Conservation (phyloP, 2,329 filamentous ascomycete species). For the Pochonia chlamydosporia region DNA sequence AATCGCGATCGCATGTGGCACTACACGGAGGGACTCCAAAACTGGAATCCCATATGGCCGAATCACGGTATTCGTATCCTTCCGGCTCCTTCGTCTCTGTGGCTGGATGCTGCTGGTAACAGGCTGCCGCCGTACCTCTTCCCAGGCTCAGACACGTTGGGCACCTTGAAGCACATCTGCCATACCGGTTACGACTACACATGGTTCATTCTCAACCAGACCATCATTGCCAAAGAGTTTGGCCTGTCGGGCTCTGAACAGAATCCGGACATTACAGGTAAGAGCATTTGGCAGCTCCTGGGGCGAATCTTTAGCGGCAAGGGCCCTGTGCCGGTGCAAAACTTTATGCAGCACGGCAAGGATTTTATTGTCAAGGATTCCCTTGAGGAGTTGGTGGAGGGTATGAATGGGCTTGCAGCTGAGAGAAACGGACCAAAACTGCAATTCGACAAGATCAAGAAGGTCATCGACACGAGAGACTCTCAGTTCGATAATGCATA, state of each 20-base stretch:
- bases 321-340: conserved; percentile 49
- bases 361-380: conserved; percentile 56
- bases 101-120: conserved; percentile 56
- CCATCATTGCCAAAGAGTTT: conserved; percentile 56
- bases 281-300: conserved; percentile 48
- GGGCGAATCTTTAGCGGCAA: conserved; percentile 45
- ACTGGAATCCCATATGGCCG: conserved; percentile 60
- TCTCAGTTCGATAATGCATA: conserved; percentile 49
- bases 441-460: conserved; percentile 36
- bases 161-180: conserved; percentile 54
- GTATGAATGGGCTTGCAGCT: conserved; percentile 52
- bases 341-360: conserved; percentile 51
- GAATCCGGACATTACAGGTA: conserved; percentile 54
- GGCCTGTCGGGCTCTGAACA: conserved; percentile 58
- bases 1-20: conserved; percentile 63
- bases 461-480: conserved; percentile 47
- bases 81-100: conserved; percentile 55
- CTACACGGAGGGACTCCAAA: conserved; percentile 56
- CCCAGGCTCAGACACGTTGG: conserved; percentile 52
- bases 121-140: conserved; percentile 50
- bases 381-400: conserved; percentile 47
- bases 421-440: conserved; percentile 41
- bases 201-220: conserved; percentile 55
- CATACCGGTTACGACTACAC: conserved; percentile 56
- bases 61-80: conserved; percentile 54